Percentiles rank a stretch among this genome's conserved stretches.
Evolutionary conservation across 2,329 filamentous ascomycete genomes (phyloP).

Genomic region (Aspergillus novoparasiticus): DNA sequence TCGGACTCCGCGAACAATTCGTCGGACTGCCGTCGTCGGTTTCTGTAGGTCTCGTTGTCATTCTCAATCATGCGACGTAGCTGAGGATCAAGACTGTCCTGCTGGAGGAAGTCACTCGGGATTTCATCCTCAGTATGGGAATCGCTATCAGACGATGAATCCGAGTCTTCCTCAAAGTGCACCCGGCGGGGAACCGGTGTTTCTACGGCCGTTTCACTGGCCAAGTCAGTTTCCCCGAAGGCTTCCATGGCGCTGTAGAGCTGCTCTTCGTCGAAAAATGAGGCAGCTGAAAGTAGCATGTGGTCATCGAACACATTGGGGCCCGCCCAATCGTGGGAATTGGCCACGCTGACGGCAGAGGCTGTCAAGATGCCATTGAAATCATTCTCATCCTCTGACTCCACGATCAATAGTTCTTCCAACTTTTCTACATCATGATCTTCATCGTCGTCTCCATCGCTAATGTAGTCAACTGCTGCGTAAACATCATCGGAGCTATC

Average conservation of each 20-base stretch:
- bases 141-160: slow-evolving; percentile 64
- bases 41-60: slow-evolving; percentile 49
- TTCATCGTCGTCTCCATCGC: slow-evolving; percentile 77
- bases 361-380: slow-evolving; percentile 25
- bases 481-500: slow-evolving; percentile 68
- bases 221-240: slow-evolving; percentile 40
- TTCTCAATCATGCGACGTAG: slow-evolving; percentile 75
- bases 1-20: slow-evolving; percentile 43
- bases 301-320: slow-evolving; percentile 50
- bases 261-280: slow-evolving; percentile 48
- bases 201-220: slow-evolving; percentile 41
- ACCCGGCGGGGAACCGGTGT: slow-evolving; percentile 63
- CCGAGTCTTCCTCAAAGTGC: slow-evolving; percentile 67
- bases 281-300: slow-evolving; percentile 42
- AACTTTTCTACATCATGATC: slow-evolving; percentile 75
- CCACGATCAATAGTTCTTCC: slow-evolving; percentile 75
- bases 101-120: slow-evolving; percentile 76
- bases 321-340: slow-evolving; percentile 54
- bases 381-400: slow-evolving; percentile 41
- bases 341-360: slow-evolving; percentile 21
- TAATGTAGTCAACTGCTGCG: slow-evolving; percentile 76
- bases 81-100: slow-evolving; percentile 70
- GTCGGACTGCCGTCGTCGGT: slow-evolving; percentile 37
- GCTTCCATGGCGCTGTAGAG: slow-evolving; percentile 43
- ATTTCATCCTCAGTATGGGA: slow-evolving; percentile 62